phyloP scores from a whole-genome alignment of 257 asterid species.

The Handroanthus guayacan region DNA sequence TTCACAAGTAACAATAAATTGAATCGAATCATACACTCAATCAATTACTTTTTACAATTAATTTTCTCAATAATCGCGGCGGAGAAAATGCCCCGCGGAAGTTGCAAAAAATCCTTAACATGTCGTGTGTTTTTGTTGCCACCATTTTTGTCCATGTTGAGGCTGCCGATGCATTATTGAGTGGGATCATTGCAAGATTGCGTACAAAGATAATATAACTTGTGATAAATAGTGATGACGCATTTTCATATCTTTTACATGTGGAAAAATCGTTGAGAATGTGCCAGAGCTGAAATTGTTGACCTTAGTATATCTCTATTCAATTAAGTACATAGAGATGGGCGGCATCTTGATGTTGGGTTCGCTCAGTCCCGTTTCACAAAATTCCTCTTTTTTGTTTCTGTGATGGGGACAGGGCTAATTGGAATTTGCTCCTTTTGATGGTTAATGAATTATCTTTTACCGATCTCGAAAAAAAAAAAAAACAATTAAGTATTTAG shows the following conservation, averaged over 20 bases:
- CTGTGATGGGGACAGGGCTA: too few species aligned
- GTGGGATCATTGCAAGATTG: neutral
- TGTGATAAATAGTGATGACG: neutral
- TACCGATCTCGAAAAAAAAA: too few species aligned
- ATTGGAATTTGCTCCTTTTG: too few species aligned
- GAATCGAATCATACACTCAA: neutral
- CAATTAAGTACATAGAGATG: too few species aligned
- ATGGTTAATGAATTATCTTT: too few species aligned
- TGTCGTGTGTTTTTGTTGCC: neutral
- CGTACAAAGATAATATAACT: neutral
- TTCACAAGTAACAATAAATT: too few species aligned
- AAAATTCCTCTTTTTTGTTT: too few species aligned
- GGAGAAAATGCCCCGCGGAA: neutral
- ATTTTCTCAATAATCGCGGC: too few species aligned
- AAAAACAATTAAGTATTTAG: too few species aligned
- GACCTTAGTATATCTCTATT: slow-evolving; percentile 31
- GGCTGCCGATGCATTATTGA: neutral
- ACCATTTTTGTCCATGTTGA: neutral
- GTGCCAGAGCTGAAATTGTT: slow-evolving; percentile 48
- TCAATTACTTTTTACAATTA: neutral
- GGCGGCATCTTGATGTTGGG: too few species aligned
- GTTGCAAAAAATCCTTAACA: neutral
- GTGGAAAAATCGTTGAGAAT: neutral
- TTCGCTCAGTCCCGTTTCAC: too few species aligned
- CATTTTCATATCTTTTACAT: neutral